phyloP scores from a whole-genome alignment of 345 rosid genomes.

The Sonneratia alba region DNA sequence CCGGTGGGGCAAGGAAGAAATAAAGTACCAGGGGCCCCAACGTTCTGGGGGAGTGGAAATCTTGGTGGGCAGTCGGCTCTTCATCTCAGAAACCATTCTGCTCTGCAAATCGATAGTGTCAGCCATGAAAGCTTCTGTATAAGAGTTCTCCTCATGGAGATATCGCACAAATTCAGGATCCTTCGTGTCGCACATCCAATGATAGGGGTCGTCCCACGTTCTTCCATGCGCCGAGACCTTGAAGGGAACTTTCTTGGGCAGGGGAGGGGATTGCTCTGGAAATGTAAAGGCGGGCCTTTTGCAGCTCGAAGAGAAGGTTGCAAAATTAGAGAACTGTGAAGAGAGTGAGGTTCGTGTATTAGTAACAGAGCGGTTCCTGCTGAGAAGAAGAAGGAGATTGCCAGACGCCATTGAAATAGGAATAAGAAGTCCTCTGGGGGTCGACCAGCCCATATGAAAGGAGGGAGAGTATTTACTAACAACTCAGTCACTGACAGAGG shows the following conservation, averaged over 20 bases:
- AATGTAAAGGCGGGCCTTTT: slow-evolving; percentile 24
- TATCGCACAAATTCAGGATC: slow-evolving; percentile 43
- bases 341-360: background rate
- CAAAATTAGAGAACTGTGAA: slow-evolving; percentile 11
- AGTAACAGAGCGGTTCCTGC: background rate
- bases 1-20: background rate
- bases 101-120: slow-evolving; percentile 45
- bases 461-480: background rate
- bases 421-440: background rate
- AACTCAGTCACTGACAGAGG: background rate
- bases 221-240: slow-evolving; percentile 42
- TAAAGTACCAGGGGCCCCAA: slow-evolving; percentile 78
- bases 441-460: background rate
- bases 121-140: slow-evolving; percentile 72
- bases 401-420: background rate
- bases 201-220: slow-evolving; percentile 66
- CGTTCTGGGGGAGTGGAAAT: slow-evolving; percentile 67
- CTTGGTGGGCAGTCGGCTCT: slow-evolving; percentile 38
- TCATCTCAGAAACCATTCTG: slow-evolving; percentile 55
- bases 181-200: slow-evolving; percentile 61
- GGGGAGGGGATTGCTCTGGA: slow-evolving; percentile 38
- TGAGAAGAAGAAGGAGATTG: background rate
- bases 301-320: slow-evolving; percentile 32
- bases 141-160: slow-evolving; percentile 61
- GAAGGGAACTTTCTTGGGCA: slow-evolving; percentile 52